phyloP scores from a whole-genome alignment of 2,329 filamentous ascomycete genomes.

The Mariannaea elegans region DNA sequence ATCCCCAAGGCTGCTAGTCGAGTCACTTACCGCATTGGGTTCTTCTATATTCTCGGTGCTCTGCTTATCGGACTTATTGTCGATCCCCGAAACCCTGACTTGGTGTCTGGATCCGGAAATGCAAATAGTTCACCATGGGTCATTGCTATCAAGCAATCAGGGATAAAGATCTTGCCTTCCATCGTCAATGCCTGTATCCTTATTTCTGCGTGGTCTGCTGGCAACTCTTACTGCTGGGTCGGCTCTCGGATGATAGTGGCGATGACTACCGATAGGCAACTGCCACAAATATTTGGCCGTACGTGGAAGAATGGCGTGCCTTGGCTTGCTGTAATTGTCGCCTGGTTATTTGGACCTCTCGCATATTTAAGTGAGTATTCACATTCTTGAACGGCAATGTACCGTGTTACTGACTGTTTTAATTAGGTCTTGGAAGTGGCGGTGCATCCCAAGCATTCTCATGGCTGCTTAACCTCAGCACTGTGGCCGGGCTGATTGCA shows the following conservation, averaged over 20 bases:
- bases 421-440: slow-evolving; percentile 38
- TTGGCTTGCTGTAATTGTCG: slow-evolving; percentile 60
- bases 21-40: slow-evolving; percentile 66
- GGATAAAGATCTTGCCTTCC: slow-evolving; percentile 70
- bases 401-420: background rate
- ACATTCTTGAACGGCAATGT: slow-evolving; percentile 17
- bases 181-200: slow-evolving; percentile 75
- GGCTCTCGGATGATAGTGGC: slow-evolving; percentile 76
- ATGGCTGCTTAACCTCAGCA: slow-evolving; percentile 78
- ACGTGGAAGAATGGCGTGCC: slow-evolving; percentile 72
- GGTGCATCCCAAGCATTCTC: slow-evolving; percentile 71
- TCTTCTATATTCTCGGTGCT: slow-evolving; percentile 68
- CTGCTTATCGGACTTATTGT: slow-evolving; percentile 67
- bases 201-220: slow-evolving; percentile 71
- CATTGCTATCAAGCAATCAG: slow-evolving; percentile 73
- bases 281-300: slow-evolving; percentile 66
- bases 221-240: slow-evolving; percentile 60
- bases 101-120: slow-evolving; percentile 53
- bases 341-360: slow-evolving; percentile 69
- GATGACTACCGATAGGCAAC: slow-evolving; percentile 72
- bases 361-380: slow-evolving; percentile 73
- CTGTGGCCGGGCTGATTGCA: slow-evolving; percentile 67
- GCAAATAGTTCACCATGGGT: slow-evolving; percentile 70
- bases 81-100: slow-evolving; percentile 68
- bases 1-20: slow-evolving; percentile 69